Conservation (phyloP, 2,329 filamentous ascomycete genomes). For the Hypoxylon sp. region DNA sequence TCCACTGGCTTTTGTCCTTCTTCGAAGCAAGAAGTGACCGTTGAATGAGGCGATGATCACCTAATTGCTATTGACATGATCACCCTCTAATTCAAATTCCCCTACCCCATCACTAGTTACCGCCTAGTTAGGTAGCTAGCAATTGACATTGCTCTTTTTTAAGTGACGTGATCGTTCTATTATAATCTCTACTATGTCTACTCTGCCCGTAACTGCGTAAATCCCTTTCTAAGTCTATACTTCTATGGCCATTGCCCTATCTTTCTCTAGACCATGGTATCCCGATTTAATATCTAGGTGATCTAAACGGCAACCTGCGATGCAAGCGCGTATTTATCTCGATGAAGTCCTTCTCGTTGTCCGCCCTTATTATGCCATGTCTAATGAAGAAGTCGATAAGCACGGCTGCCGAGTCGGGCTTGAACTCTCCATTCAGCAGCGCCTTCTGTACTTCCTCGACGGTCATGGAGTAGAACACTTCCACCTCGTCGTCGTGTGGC, state of each 20-base stretch:
- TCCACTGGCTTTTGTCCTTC: not conserved
- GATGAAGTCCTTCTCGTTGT: conserved; percentile 80
- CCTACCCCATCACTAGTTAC: not conserved
- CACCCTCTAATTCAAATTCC: not conserved
- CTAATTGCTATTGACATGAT: not conserved
- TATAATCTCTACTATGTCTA: not conserved
- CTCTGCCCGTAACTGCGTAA: not conserved
- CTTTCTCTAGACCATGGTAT: not conserved
- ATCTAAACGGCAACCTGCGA: conserved; percentile 59
- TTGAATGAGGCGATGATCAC: not conserved
- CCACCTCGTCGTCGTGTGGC: conserved; percentile 84
- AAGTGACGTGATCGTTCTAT: not conserved
- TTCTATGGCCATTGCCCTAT: not conserved
- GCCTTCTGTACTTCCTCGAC: conserved; percentile 72
- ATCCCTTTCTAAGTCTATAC: not conserved
- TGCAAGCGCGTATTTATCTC: conserved; percentile 71
- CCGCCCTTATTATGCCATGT: conserved; percentile 79
- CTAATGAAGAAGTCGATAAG: conserved; percentile 86
- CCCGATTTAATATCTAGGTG: conserved; percentile 12
- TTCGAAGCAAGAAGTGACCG: not conserved
- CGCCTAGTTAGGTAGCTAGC: not conserved
- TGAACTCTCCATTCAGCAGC: conserved; percentile 80
- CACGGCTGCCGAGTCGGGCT: conserved; percentile 85
- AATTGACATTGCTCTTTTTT: not conserved
- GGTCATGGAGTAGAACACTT: conserved; percentile 78